A percentile compares a stretch with the other conserved stretches of the same genome.
Evolutionary conservation across 2,329 filamentous ascomycete genomes (phyloP).

Genomic region (Knoxdaviesia capensis): DNA sequence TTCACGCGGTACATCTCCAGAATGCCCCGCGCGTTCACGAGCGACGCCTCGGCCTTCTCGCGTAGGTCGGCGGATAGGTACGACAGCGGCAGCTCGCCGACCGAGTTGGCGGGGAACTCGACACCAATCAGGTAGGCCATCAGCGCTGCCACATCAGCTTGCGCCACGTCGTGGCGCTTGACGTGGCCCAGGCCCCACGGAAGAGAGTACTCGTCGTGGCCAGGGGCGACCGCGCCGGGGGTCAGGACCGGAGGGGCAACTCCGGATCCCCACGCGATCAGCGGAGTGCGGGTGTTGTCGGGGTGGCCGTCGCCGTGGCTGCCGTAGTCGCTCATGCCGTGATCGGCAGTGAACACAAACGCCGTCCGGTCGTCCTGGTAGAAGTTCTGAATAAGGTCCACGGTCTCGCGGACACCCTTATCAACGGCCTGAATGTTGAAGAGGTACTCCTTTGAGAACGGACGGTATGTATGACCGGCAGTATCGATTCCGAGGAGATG

Average conservation of each 20-base stretch:
- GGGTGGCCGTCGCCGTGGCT: constrained; percentile 96
- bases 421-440: constrained; percentile 92
- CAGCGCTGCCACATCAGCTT: constrained; percentile 83
- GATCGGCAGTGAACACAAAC: constrained; percentile 92
- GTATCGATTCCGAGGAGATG: constrained; percentile 88
- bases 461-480: constrained; percentile 65
- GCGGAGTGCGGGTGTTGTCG: constrained; percentile 84
- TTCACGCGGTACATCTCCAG: constrained; percentile 95
- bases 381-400: constrained; percentile 63
- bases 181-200: constrained; percentile 75
- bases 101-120: constrained; percentile 88
- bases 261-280: constrained; percentile 87
- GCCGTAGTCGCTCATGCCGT: constrained; percentile 99
- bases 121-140: constrained; percentile 85
- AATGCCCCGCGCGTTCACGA: constrained; percentile 72
- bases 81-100: constrained; percentile 73
- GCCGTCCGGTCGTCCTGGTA: constrained; percentile 73
- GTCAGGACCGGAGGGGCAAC: constrained; percentile 52
- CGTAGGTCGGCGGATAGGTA: constrained; percentile 53
- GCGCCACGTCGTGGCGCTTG: constrained; percentile 72
- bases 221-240: constrained; percentile 35
- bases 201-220: constrained; percentile 78
- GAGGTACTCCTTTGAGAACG: constrained; percentile 89
- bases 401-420: constrained; percentile 68
- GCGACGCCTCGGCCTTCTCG: constrained; percentile 65